A percentile compares a stretch with the other conserved stretches of the same genome.
These are phyloP conservation scores for Tylopilus sp. DNA, from an alignment of 1,284 basidiomycete genomes.

Conservation along the genomic window DNA sequence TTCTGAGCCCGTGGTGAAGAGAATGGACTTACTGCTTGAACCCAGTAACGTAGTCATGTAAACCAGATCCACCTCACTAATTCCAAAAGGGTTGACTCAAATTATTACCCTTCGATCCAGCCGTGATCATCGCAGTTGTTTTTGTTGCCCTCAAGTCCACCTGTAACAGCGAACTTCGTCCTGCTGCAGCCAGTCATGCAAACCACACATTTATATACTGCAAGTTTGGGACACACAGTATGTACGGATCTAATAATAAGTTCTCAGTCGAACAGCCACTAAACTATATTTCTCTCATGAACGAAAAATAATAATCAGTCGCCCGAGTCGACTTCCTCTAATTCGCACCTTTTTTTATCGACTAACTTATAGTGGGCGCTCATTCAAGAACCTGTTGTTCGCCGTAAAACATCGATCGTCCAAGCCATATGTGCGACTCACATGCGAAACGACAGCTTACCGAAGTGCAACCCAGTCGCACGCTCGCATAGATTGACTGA, in stretches of 20 bases:
- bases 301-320: too few species aligned
- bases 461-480: conserved; percentile 22
- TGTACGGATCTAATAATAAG: too few species aligned
- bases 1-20: neutral
- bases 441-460: neutral
- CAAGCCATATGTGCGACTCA: neutral
- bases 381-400: neutral
- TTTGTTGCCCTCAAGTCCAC: conserved; percentile 3
- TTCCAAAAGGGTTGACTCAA: conserved; percentile 7
- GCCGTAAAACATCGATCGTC: neutral
- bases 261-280: too few species aligned
- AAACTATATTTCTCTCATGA: too few species aligned
- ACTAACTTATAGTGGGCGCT: too few species aligned
- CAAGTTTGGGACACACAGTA: too few species aligned
- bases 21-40: neutral
- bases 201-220: too few species aligned
- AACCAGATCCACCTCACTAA: conserved; percentile 4
- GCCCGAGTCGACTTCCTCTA: too few species aligned
- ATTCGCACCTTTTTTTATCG: too few species aligned
- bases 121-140: neutral
- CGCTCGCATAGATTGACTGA: conserved; percentile 17
- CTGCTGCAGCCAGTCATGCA: too few species aligned
- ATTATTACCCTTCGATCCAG: conserved; percentile 1
- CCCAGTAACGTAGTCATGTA: conserved; percentile 3
- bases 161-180: conserved; percentile 1